Conservation (phyloP, 129 eudicot species). For the Arctium lappa region DNA sequence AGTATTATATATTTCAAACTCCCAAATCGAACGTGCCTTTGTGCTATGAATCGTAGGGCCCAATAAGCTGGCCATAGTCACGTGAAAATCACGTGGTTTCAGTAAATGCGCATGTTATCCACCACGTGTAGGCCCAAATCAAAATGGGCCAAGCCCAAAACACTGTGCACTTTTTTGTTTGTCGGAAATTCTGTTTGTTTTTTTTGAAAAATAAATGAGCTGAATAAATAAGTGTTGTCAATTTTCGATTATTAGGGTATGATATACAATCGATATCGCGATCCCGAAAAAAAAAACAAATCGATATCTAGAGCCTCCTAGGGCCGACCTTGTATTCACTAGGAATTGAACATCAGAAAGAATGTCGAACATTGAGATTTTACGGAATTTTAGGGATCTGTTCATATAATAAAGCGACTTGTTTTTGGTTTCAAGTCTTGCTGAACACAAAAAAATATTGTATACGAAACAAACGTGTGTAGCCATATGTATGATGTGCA, state of each 20-base stretch:
- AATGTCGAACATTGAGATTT: neutral
- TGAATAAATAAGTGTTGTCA: neutral
- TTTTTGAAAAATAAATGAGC: neutral
- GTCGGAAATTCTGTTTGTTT: slow-evolving; percentile 7
- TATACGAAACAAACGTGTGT: neutral
- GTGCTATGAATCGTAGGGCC: slow-evolving; percentile 16
- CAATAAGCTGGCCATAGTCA: slow-evolving; percentile 16
- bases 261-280: neutral
- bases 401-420: neutral
- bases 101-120: neutral
- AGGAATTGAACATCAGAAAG: neutral
- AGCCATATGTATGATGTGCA: neutral
- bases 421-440: neutral
- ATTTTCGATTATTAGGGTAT: neutral
- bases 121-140: slow-evolving; percentile 18
- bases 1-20: too few relatives aligned
- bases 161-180: slow-evolving; percentile 12
- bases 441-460: neutral
- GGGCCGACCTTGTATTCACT: neutral
- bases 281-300: neutral
- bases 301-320: neutral
- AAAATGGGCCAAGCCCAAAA: slow-evolving; percentile 26
- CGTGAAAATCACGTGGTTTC: slow-evolving; percentile 18
- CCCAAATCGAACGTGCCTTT: neutral
- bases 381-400: neutral